These are phyloP conservation scores for Hanseniaspora vineae DNA, from an alignment of 805 yeast genomes.

Conservation along the genomic window DNA sequence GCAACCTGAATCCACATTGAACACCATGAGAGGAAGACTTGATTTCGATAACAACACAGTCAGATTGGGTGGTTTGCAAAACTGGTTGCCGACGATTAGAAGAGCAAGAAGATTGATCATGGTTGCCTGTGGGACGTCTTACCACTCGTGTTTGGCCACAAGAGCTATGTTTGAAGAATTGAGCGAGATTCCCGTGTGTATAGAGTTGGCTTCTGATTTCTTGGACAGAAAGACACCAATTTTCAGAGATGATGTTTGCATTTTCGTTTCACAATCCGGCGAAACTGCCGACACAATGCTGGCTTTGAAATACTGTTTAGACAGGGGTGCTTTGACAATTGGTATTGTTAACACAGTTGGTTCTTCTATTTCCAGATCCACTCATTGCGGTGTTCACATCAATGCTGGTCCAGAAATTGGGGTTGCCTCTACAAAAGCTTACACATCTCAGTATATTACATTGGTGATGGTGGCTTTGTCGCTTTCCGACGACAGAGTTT, in stretches of 20 bases:
- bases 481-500: constrained; percentile 82
- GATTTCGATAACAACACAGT: constrained; percentile 73
- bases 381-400: constrained; percentile 98
- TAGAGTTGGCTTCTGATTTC: constrained; percentile 89
- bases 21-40: constrained; percentile 98
- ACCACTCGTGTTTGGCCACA: constrained; percentile 95
- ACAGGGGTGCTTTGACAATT: constrained; percentile 92
- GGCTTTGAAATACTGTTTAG: constrained; percentile 89
- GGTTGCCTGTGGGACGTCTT: constrained; percentile 99
- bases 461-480: constrained; percentile 92
- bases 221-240: constrained; percentile 93
- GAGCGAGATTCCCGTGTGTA: constrained; percentile 87
- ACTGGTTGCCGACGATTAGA: constrained; percentile 77
- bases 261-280: constrained; percentile 97
- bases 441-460: constrained; percentile 96
- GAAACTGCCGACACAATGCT: constrained; percentile 97
- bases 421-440: constrained; percentile 98
- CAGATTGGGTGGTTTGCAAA: constrained; percentile 79
- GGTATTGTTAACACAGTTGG: constrained; percentile 98
- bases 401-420: constrained; percentile 99
- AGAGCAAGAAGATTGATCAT: constrained; percentile 90
- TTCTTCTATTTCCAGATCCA: constrained; percentile 88
- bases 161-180: constrained; percentile 93
- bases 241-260: constrained; percentile 94
- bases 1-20: constrained; percentile 96